These are phyloP conservation scores for Glonium stellatum DNA, from an alignment of 495 filamentous ascomycete genomes.

Conservation along the genomic window DNA sequence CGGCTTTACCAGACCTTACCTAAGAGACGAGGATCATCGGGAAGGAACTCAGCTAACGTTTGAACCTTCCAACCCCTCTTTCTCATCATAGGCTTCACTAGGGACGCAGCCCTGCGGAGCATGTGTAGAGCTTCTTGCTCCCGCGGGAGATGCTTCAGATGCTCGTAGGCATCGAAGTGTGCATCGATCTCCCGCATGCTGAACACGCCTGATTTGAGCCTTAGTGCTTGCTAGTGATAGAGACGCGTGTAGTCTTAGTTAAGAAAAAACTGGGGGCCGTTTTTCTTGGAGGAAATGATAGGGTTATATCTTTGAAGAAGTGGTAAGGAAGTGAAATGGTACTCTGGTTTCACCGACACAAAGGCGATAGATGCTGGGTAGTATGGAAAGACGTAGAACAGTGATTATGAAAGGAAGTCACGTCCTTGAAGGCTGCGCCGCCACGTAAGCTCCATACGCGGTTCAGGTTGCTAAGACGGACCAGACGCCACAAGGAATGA, in stretches of 20 bases:
- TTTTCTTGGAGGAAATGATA: neutral
- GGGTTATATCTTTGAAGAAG: neutral
- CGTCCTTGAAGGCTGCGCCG: constrained; percentile 16
- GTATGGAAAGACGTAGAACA: constrained; percentile 1
- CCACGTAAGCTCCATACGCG: constrained; percentile 23
- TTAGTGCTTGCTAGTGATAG: neutral
- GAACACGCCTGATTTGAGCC: neutral
- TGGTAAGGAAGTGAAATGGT: neutral
- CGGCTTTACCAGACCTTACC: constrained; percentile 40
- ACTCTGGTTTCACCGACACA: neutral
- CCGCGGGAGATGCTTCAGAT: constrained; percentile 64
- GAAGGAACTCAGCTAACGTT: constrained; percentile 79
- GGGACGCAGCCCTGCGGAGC: constrained; percentile 73
- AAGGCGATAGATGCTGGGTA: neutral
- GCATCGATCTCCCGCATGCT: constrained; percentile 48
- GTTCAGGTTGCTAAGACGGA: too few relatives aligned
- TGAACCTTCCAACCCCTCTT: constrained; percentile 74
- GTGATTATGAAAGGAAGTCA: constrained; percentile 17
- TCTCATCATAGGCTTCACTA: constrained; percentile 95
- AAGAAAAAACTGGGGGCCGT: neutral
- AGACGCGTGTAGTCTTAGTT: neutral
- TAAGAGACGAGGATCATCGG: constrained; percentile 63
- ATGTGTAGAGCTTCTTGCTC: constrained; percentile 75
- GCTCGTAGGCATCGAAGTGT: constrained; percentile 67
- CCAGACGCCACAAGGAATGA: too few relatives aligned